phyloP scores from a whole-genome alignment of 495 filamentous ascomycete genomes.

The Xylaria flabelliformis region DNA sequence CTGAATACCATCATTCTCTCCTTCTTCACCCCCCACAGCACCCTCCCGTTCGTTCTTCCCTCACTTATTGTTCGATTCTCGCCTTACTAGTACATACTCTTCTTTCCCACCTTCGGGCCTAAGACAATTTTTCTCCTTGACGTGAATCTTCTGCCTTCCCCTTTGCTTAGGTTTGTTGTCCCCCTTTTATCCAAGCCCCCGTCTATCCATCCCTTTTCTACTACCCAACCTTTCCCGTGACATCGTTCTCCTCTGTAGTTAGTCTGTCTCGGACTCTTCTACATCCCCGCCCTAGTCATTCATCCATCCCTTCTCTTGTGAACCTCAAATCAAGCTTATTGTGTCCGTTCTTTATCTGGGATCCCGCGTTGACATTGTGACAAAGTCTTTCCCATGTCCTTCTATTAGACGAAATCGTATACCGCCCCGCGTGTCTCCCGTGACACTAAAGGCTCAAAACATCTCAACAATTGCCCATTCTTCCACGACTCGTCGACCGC shows the following conservation, averaged over 20 bases:
- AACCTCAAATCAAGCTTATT: constrained; percentile 30
- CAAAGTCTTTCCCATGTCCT: constrained; percentile 39
- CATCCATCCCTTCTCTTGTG: constrained; percentile 28
- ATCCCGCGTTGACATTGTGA: constrained; percentile 39
- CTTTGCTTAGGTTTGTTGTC: constrained; percentile 32
- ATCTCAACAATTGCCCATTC: constrained; percentile 30
- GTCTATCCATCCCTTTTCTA: constrained; percentile 35
- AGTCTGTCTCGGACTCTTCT: constrained; percentile 31
- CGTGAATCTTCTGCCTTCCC: constrained; percentile 38
- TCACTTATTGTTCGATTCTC: constrained; percentile 42
- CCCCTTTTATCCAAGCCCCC: constrained; percentile 31
- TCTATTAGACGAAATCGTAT: constrained; percentile 33
- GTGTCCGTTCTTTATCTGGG: constrained; percentile 28
- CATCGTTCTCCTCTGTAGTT: constrained; percentile 6
- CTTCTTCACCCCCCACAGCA: constrained; percentile 41
- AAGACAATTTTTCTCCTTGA: constrained; percentile 42
- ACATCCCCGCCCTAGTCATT: constrained; percentile 25
- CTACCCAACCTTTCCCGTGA: constrained; percentile 28
- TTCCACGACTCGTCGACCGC: constrained; percentile 39
- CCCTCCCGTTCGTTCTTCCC: constrained; percentile 41
- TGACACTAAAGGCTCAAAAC: constrained; percentile 34
- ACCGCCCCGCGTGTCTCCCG: constrained; percentile 38
- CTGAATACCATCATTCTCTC: constrained; percentile 52
- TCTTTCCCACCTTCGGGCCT: constrained; percentile 39
- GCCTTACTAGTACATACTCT: constrained; percentile 41